phyloP scores from a whole-genome alignment of 257 asterid species.

The Ballota nigra region DNA sequence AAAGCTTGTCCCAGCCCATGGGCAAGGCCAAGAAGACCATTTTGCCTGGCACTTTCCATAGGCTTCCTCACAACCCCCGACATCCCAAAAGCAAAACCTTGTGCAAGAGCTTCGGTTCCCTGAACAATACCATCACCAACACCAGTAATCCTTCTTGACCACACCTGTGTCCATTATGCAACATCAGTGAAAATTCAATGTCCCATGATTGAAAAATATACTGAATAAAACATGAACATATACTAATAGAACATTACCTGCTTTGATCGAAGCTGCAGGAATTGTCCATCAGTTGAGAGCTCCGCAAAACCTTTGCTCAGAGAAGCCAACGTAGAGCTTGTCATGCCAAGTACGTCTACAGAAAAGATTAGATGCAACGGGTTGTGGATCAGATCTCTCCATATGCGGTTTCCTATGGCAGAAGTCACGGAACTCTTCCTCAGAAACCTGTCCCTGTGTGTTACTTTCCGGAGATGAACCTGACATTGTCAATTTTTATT shows the following conservation, averaged over 20 bases:
- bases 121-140: slow-evolving; percentile 97
- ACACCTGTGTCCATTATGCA: slow-evolving; percentile 45
- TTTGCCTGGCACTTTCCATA: slow-evolving; percentile 88
- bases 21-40: slow-evolving; percentile 95
- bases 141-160: slow-evolving; percentile 97
- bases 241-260: slow-evolving; percentile 46
- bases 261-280: slow-evolving; percentile 92
- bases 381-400: slow-evolving; percentile 96
- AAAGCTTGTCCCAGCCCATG: slow-evolving; percentile 98
- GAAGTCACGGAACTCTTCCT: slow-evolving; percentile 81
- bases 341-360: slow-evolving; percentile 92
- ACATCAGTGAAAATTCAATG: slow-evolving; percentile 19
- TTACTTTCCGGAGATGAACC: slow-evolving; percentile 90
- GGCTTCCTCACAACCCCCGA: slow-evolving; percentile 96
- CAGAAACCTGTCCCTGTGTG: slow-evolving; percentile 80
- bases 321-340: slow-evolving; percentile 97
- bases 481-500: slow-evolving; percentile 33
- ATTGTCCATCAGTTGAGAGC: slow-evolving; percentile 98
- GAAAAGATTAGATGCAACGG: slow-evolving; percentile 91
- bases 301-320: slow-evolving; percentile 98
- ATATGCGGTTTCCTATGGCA: slow-evolving; percentile 77
- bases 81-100: slow-evolving; percentile 95
- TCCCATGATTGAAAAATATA: slow-evolving; percentile 12
- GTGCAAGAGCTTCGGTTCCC: slow-evolving; percentile 99
- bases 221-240: slow-evolving; percentile 5